Evolutionary conservation across 495 filamentous ascomycete species (phyloP).

Genomic region (Annulohypoxylon bovei): DNA sequence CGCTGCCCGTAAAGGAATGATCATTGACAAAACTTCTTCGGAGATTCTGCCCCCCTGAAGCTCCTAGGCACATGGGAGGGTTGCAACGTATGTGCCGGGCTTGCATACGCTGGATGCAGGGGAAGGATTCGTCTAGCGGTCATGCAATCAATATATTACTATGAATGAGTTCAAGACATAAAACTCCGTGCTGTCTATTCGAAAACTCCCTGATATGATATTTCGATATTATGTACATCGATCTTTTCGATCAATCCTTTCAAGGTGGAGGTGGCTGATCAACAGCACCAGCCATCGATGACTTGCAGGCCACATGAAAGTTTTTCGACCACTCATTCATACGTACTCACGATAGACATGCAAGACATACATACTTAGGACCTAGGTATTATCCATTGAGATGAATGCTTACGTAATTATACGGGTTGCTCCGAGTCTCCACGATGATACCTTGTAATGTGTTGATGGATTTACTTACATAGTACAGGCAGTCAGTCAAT

Average conservation of each 20-base stretch:
- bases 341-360: slow-evolving; percentile 29
- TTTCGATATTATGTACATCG: background rate
- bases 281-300: background rate
- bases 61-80: slow-evolving; percentile 33
- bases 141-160: slow-evolving; percentile 1
- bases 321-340: slow-evolving; percentile 26
- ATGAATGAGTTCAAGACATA: background rate
- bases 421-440: slow-evolving; percentile 13
- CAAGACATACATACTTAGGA: slow-evolving; percentile 21
- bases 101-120: slow-evolving; percentile 32
- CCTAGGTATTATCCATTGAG: no score
- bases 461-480: background rate
- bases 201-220: background rate
- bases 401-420: slow-evolving; percentile 14
- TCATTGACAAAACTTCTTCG: background rate
- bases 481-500: background rate
- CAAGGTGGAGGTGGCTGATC: background rate
- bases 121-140: background rate
- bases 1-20: background rate
- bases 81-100: slow-evolving; percentile 27
- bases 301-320: slow-evolving; percentile 21
- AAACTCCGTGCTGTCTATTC: background rate
- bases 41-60: background rate
- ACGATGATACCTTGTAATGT: slow-evolving; percentile 25
- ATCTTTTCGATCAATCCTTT: background rate